These are phyloP conservation scores for Phytophthora pluvialis DNA, from an alignment of 352 stramenopile genomes.

Conservation along the genomic window DNA sequence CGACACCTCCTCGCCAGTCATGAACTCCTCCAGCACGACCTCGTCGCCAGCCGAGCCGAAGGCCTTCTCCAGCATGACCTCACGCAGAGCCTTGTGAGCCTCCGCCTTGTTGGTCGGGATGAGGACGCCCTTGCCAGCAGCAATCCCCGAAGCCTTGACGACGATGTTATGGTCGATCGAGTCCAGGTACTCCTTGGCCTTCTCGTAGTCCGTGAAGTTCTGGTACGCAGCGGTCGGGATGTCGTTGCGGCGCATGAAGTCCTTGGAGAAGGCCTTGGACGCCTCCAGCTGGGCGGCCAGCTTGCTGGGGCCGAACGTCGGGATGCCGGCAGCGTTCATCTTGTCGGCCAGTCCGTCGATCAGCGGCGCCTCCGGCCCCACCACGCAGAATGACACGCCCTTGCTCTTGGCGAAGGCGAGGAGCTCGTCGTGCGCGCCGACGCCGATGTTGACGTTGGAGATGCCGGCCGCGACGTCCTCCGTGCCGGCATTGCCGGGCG, in stretches of 20 bases:
- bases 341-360: slow-evolving; percentile 97
- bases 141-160: slow-evolving; percentile 99
- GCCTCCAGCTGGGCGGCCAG: slow-evolving; percentile 97
- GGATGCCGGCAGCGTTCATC: slow-evolving; percentile 91
- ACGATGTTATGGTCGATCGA: slow-evolving; percentile 95
- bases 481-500: slow-evolving; percentile 92
- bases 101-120: slow-evolving; percentile 95
- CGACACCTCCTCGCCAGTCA: slow-evolving; percentile 98
- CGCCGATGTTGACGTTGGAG: slow-evolving; percentile 81
- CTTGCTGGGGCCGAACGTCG: slow-evolving; percentile 96
- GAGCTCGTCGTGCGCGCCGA: slow-evolving; percentile 68
- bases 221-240: slow-evolving; percentile 98
- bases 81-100: slow-evolving; percentile 92
- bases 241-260: slow-evolving; percentile 97
- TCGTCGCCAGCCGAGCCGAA: slow-evolving; percentile 96
- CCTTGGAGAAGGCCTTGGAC: slow-evolving; percentile 99
- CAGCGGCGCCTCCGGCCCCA: slow-evolving; percentile 97
- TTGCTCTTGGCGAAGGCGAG: slow-evolving; percentile 87
- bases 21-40: slow-evolving; percentile 98
- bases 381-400: slow-evolving; percentile 95
- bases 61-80: slow-evolving; percentile 97
- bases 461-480: slow-evolving; percentile 50
- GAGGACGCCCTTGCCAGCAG: slow-evolving; percentile 99
- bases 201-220: slow-evolving; percentile 95
- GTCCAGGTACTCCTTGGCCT: slow-evolving; percentile 93